Evolutionary conservation across 345 rosid genomes (phyloP), one percentile per base, ranked within the genome.

Genomic region (Populus nigra): DNA sequence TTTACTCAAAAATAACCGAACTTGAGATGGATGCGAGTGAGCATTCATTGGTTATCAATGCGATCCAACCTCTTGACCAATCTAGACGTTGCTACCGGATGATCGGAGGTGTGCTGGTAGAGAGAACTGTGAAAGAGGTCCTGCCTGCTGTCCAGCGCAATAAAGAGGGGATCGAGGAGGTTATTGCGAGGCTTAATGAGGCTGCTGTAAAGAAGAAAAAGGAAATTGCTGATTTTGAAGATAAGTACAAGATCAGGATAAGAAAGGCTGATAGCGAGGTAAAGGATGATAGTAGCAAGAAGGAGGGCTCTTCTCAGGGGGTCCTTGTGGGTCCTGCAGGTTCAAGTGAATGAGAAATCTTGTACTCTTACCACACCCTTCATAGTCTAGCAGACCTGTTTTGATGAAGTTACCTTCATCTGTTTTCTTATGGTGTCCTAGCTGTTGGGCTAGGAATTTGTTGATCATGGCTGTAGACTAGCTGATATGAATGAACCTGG

Each of bases 11-110:
- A 87, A 91, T 93, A 61, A 95, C 97, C 0, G 98, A 95, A 45
- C 90, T 93, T 79, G 99, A 95, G 90, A 91, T 95, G 98, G 98
- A 91, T 84, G 93, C 84, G 35, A 92, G 96, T 35, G 98, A 96
- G 85, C 97, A 96, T 76, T 84, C 94, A 2, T 84, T 93, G 76
- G 98, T 96, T 74, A 89, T 91, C 43, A 93, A 87, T 79, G 96
- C 98, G 17, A 90, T 96, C 70, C 91, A 90, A 76, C 98, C 98
- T 2, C 96, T 93, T 1, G 97, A 92, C 73, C 97, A 83, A 50
- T 87, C 93, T 0, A 87, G 98, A 78, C 86, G 91, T 59, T 96
- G 99, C 80, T 96, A 90, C 80, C 85, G 95, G 73, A 90, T 92
- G 98, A 95, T 95, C 3, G 98, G 99, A 68, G 97, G 99, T 39